Evolutionary conservation across 495 filamentous ascomycete species (phyloP).

Genomic region (Mytilinidion resinicola): DNA sequence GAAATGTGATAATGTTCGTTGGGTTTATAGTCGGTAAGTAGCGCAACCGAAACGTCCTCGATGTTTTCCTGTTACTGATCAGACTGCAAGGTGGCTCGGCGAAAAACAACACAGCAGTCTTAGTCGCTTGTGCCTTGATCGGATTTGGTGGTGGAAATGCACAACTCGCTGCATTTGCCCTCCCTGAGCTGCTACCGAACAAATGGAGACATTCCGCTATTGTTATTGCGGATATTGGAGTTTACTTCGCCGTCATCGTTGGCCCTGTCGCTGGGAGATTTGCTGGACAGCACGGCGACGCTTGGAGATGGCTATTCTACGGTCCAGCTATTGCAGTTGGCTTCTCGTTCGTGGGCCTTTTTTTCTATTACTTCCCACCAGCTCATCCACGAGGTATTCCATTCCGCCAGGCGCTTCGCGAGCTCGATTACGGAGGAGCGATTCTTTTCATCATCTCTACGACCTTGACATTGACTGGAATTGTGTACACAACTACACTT

Average conservation of each 20-base stretch:
- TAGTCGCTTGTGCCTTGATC: constrained; percentile 12
- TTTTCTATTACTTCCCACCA: constrained; percentile 30
- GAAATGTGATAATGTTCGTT: constrained; percentile 10
- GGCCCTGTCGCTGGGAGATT: constrained; percentile 33
- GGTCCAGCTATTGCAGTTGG: constrained; percentile 21
- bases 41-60: too few relatives aligned
- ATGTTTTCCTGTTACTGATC: too few relatives aligned
- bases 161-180: constrained; percentile 32
- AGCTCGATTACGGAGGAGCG: constrained; percentile 31
- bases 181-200: constrained; percentile 37
- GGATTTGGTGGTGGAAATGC: constrained; percentile 16
- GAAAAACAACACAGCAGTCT: constrained; percentile 11
- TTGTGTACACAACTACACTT: constrained; percentile 27
- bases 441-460: constrained; percentile 26
- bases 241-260: constrained; percentile 32
- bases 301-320: constrained; percentile 32
- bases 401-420: constrained; percentile 21
- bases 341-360: constrained; percentile 30
- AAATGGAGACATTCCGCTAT: constrained; percentile 35
- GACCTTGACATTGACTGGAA: constrained; percentile 24
- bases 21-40: constrained; percentile 1
- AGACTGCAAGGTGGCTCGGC: constrained; percentile 1
- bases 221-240: constrained; percentile 29
- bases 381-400: constrained; percentile 30
- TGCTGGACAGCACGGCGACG: constrained; percentile 22